phyloP scores from a whole-genome alignment of 768 basidiomycete species.

The Arthromyces matolae region DNA sequence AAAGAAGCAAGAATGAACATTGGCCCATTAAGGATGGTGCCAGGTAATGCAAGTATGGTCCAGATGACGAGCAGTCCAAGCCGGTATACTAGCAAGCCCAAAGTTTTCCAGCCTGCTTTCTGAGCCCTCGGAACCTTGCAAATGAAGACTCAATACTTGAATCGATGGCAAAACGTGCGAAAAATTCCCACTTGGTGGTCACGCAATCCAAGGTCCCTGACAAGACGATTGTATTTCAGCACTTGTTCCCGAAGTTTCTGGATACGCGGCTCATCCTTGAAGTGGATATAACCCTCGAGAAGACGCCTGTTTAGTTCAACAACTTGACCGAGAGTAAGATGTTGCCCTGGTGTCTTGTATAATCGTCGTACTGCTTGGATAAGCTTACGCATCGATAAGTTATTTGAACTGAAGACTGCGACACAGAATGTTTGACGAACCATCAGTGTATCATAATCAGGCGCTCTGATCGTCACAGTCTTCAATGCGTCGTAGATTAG shows the following conservation, averaged over 20 bases:
- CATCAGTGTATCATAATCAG: slow-evolving; percentile 98
- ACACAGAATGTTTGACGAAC: slow-evolving; percentile 38
- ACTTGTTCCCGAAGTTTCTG: slow-evolving; percentile 78
- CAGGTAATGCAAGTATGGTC: slow-evolving; percentile 84
- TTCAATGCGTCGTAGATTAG: slow-evolving; percentile 90
- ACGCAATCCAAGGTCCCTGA: slow-evolving; percentile 86
- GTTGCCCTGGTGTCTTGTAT: slow-evolving; percentile 92
- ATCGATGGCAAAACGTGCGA: background rate
- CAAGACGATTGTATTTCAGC: slow-evolving; percentile 82
- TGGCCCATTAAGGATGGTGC: slow-evolving; percentile 86
- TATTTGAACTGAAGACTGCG: slow-evolving; percentile 4
- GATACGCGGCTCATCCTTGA: slow-evolving; percentile 89
- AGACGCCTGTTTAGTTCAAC: slow-evolving; percentile 92
- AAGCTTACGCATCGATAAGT: slow-evolving; percentile 46
- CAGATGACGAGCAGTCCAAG: slow-evolving; percentile 73
- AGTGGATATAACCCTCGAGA: slow-evolving; percentile 87
- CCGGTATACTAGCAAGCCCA: slow-evolving; percentile 82
- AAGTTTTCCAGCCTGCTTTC: slow-evolving; percentile 81
- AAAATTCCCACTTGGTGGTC: slow-evolving; percentile 74
- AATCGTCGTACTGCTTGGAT: slow-evolving; percentile 93
- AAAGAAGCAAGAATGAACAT: slow-evolving; percentile 89
- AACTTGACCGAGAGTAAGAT: slow-evolving; percentile 91
- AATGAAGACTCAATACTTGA: slow-evolving; percentile 3
- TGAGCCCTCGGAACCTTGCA: slow-evolving; percentile 80
- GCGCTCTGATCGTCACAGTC: slow-evolving; percentile 92